phyloP scores from a whole-genome alignment of 2,329 filamentous ascomycete species.

The Fusarium pininemorale region DNA sequence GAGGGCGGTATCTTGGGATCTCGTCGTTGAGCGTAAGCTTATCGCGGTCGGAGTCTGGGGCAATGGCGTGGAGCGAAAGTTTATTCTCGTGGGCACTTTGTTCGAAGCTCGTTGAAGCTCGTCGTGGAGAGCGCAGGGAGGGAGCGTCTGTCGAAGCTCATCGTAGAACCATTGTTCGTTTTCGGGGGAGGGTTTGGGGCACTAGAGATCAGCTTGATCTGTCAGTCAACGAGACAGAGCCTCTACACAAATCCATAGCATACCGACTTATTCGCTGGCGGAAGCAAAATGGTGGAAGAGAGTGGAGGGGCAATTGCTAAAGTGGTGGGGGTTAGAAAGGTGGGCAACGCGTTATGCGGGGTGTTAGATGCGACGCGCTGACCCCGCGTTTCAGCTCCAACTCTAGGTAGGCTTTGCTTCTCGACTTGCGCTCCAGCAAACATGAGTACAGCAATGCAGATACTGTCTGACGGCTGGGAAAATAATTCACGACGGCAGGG shows the following conservation, averaged over 20 bases:
- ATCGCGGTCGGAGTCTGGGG: neutral
- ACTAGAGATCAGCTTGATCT: neutral
- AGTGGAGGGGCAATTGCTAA: neutral
- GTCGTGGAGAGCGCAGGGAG: neutral
- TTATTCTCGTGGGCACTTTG: neutral
- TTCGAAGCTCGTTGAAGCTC: neutral
- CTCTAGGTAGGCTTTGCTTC: neutral
- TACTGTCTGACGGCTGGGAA: too few relatives aligned
- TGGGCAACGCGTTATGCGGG: neutral
- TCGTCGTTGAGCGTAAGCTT: fast-evolving
- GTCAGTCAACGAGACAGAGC: neutral
- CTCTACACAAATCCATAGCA: fast-evolving
- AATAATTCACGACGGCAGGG: too few relatives aligned
- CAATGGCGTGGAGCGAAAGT: neutral
- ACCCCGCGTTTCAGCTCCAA: neutral
- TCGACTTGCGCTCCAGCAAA: neutral
- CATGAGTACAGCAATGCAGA: neutral
- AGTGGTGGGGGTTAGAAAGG: neutral
- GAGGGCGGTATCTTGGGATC: neutral
- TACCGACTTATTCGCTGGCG: neutral
- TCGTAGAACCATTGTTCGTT: neutral
- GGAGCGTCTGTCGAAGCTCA: neutral
- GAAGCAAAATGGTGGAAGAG: neutral
- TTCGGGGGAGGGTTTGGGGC: fast-evolving
- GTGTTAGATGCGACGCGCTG: neutral